Evolutionary conservation across 176 grass and related monocot genomes (phyloP), one percentile per base, ranked within the genome.

Genomic region (Phoenix roebelenii): DNA sequence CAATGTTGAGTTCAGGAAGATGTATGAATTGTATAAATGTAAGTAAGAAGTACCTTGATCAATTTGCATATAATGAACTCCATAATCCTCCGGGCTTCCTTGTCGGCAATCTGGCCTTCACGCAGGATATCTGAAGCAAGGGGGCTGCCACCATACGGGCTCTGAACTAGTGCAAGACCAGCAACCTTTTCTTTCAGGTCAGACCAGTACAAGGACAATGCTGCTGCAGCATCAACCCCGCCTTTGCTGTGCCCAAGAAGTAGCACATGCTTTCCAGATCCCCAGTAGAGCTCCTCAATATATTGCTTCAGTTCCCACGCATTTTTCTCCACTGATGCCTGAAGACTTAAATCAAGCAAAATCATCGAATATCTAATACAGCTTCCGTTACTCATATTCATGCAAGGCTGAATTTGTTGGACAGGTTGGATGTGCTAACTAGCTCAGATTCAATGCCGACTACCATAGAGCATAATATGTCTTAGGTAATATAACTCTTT

Each of bases 191-290:
- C 72, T 64, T 75, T 96, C 18, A 90, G 83, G 14, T 90, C 83
- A 5, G 74, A 70, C 90, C 90, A 95, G 67, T 95, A 89, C 55
- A 89, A 59, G 0, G 90, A 89, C 67, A 95, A 61, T 12, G 82
- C 76, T 1, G 90, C 90, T 49, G 90, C 85, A 6, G 83, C 85
- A 81, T 95, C 90, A 26, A 89, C 81, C 64, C 90, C 90, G 5
- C 86, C 90, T 68, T 95, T 95, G 67, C 90, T 95, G 72, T 95
- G 90, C 5, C 86, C 86, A 23, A 95, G 77, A 55, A 95, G 83
- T 73, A 95, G 72, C 61, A 89, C 73, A 22, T 72, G 76, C 76
- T 95, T 95, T 44, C 82, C 76, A 70, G 90, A 89, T 68, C 85
- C 85, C 85, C 85, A 95, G 32, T 79, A 89, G 18, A 95, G 79